phyloP scores from a whole-genome alignment of 352 stramenopile genomes.

The Pythium vanterpoolii region DNA sequence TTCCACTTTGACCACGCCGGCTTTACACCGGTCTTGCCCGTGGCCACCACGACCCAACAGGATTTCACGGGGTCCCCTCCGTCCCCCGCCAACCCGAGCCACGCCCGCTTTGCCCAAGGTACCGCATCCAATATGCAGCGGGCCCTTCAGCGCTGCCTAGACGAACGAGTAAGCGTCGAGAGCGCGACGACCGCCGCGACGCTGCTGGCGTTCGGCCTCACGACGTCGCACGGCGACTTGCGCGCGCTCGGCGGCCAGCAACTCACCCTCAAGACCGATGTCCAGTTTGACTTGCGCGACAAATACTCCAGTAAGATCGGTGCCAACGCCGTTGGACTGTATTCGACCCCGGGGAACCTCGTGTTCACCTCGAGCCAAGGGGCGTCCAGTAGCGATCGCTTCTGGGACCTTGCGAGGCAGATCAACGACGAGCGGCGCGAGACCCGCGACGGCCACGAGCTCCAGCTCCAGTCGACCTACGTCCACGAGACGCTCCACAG shows the following conservation, averaged over 20 bases:
- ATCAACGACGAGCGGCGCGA: conserved; percentile 48
- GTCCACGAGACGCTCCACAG: conserved; percentile 55
- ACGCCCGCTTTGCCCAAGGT: conserved; percentile 41
- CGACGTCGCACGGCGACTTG: conserved; percentile 30
- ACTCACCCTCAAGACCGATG: conserved; percentile 39
- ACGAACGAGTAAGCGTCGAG: conserved; percentile 40
- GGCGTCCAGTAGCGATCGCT: conserved; percentile 27
- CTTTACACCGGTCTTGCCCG: conserved; percentile 35
- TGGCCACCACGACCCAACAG: conserved; percentile 37
- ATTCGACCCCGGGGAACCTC: conserved; percentile 39
- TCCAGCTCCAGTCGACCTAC: conserved; percentile 60
- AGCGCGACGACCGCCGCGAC: conserved; percentile 40
- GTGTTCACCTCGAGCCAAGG: conserved; percentile 55
- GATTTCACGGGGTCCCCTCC: conserved; percentile 36
- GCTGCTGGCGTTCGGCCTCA: conserved; percentile 44
- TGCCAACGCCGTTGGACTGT: conserved; percentile 40
- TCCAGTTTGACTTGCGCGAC: conserved; percentile 43
- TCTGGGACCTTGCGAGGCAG: conserved; percentile 53
- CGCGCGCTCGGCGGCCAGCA: not conserved
- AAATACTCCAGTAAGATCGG: conserved; percentile 16
- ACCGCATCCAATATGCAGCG: conserved; percentile 37
- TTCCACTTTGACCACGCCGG: conserved; percentile 57
- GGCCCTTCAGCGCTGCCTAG: conserved; percentile 33
- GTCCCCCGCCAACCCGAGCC: conserved; percentile 38
- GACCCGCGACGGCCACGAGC: conserved; percentile 41